Conservation (phyloP, 345 rosid genomes). For the Schrenkiella parvula region DNA sequence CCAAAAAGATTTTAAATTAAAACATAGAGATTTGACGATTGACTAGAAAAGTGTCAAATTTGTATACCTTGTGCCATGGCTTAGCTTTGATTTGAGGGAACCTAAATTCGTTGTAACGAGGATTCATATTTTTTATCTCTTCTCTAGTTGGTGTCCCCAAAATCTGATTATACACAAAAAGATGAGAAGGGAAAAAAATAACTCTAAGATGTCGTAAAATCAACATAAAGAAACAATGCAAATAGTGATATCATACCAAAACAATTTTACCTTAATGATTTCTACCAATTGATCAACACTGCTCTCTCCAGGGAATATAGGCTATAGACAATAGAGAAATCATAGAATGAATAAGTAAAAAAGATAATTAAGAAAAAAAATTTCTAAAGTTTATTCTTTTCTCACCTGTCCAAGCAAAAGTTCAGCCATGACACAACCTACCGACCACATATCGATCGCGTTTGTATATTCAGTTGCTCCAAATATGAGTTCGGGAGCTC, state of each 20-base stretch:
- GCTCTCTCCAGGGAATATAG: constrained; percentile 90
- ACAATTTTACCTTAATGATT: constrained; percentile 65
- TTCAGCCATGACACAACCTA: constrained; percentile 88
- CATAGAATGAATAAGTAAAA: neutral
- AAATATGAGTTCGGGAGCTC: constrained; percentile 95
- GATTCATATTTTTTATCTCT: constrained; percentile 96
- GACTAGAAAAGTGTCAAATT: neutral
- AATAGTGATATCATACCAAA: neutral
- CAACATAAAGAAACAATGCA: neutral
- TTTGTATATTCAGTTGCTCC: constrained; percentile 79
- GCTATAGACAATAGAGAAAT: constrained; percentile 41
- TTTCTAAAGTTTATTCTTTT: neutral
- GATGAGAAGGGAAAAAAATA: neutral
- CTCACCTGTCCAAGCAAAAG: constrained; percentile 81
- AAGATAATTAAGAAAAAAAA: neutral
- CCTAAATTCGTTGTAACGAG: constrained; percentile 77
- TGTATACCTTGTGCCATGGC: constrained; percentile 86
- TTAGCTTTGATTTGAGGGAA: constrained; percentile 95
- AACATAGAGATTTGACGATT: neutral
- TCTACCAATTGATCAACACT: constrained; percentile 91
- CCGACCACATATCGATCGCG: constrained; percentile 95
- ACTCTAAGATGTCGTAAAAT: neutral
- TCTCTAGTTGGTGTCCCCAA: constrained; percentile 91
- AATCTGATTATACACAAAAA: constrained; percentile 39
- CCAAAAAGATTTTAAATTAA: neutral